Evolutionary conservation across 2,329 filamentous ascomycete species (phyloP).

Genomic region (Basipetospora sp.): DNA sequence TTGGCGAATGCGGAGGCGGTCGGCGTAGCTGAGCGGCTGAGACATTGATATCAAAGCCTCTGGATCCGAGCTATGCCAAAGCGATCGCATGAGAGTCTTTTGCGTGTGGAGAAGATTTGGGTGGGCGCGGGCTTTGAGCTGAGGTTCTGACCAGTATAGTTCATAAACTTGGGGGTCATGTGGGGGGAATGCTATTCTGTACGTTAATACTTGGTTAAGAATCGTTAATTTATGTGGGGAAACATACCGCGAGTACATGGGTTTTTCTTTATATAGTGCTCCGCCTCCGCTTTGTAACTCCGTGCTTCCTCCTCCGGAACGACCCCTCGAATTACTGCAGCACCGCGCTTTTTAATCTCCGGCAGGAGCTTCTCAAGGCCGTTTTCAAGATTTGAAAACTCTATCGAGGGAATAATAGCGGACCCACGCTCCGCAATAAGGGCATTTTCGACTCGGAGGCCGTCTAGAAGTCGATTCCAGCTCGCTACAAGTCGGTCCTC

Average conservation of each 20-base stretch:
- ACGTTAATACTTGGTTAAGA: background rate
- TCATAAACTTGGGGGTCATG: conserved; percentile 59
- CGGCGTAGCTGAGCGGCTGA: conserved; percentile 53
- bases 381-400: conserved; percentile 29
- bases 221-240: background rate
- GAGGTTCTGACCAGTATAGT: conserved; percentile 58
- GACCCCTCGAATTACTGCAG: conserved; percentile 50
- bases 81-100: conserved; percentile 45
- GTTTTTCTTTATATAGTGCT: conserved; percentile 52
- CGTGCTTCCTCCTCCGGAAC: conserved; percentile 48
- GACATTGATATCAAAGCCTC: conserved; percentile 31
- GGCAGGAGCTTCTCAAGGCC: conserved; percentile 22
- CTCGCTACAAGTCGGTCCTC: conserved; percentile 31
- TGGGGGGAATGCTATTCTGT: conserved; percentile 45
- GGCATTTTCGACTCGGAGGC: conserved; percentile 32
- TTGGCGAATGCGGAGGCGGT: conserved; percentile 55
- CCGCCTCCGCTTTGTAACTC: conserved; percentile 47
- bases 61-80: conserved; percentile 44
- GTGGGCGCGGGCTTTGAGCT: conserved; percentile 53
- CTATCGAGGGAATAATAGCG: conserved; percentile 36
- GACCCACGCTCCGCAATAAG: conserved; percentile 30
- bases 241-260: conserved; percentile 37
- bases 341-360: conserved; percentile 47
- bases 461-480: conserved; percentile 33
- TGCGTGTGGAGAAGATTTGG: conserved; percentile 49